Evolutionary conservation across 805 yeast species (phyloP), one percentile per base, ranked within the genome.

Genomic region (Starmerella lactis-condensi): DNA sequence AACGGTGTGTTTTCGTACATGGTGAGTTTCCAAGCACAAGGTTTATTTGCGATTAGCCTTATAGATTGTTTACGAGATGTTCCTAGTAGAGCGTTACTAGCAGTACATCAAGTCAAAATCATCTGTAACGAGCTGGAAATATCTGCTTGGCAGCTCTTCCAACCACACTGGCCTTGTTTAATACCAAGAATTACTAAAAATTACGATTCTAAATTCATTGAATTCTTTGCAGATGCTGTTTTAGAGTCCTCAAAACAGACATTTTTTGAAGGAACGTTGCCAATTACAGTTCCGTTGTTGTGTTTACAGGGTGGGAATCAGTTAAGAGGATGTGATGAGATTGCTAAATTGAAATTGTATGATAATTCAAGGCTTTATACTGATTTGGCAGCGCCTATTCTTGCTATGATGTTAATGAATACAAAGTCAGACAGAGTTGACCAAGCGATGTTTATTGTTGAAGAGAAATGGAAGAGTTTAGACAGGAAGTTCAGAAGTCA

Each of bases 111-210:
- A 34, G 54, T 85, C 4, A 54, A 67, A 15, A 54, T 62, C 21
- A 61, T 76, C 9, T 74, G 94, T 0, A 44, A 54, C 12, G 57
- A 67, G 1, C 66, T 67, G 41, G 52, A 59, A 1, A 54, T 66
- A 22, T 68, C 93, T 0, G 73, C 92, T 0, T 82, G 85, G 67
- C 78, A 75, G 47, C 53, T 85, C 10, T 56, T 81, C 14, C 69
- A 77, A 6, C 93, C 93, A 1, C 77, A 69, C 38, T 62, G 89
- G 44, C 82, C 43, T 2, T 40, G 29, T 12, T 17, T 39, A 2
- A 41, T 41, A 10, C 42, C 39, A 3, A 29, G 31, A 14, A 21
- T 39, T 7, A 32, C 37, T 4, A 26, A 21, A 5, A 34, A 28
- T 15, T 39, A 34, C 5, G 52, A 60, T 3, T 65, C 65, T 33